A percentile compares a stretch with the other conserved stretches of the same genome.
phyloP scores from a whole-genome alignment of 148 eudicot species.

The Suaeda aralocaspica region DNA sequence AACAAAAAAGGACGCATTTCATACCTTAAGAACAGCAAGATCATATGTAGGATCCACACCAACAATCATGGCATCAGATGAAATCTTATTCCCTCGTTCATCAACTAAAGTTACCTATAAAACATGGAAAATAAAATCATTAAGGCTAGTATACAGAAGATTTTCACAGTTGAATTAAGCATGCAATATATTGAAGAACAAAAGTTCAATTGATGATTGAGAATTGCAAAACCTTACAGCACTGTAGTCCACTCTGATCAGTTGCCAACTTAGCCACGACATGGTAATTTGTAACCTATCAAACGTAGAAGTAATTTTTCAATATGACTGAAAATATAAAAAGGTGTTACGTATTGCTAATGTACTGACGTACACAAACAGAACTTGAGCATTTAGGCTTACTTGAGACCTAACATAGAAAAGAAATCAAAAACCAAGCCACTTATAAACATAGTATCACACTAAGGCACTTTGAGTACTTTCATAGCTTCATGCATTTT shows the following conservation, averaged over 20 bases:
- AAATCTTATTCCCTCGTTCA: constrained; percentile 55
- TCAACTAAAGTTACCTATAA: constrained; percentile 61
- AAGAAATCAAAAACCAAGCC: no score
- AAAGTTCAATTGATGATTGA: constrained; percentile 3
- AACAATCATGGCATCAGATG: constrained; percentile 56
- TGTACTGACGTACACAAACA: no score
- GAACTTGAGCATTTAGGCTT: no score
- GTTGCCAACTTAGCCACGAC: constrained; percentile 77
- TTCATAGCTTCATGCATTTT: no score
- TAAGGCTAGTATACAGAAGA: background rate
- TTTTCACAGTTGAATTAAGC: background rate
- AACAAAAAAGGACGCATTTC: background rate
- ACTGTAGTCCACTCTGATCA: constrained; percentile 65
- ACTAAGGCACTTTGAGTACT: no score
- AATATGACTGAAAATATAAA: background rate
- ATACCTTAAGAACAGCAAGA: constrained; percentile 91
- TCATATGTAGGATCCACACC: constrained; percentile 82
- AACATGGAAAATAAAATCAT: background rate
- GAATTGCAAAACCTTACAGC: constrained; percentile 78
- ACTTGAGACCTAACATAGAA: no score
- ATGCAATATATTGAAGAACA: constrained; percentile 3
- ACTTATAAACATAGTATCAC: no score
- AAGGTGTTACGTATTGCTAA: no score
- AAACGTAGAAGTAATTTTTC: constrained; percentile 11
- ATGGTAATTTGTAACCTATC: constrained; percentile 90